A percentile compares a stretch with the other conserved stretches of the same genome.
Conservation (phyloP, 2,329 filamentous ascomycete genomes). For the Ophiostoma angusticollis region DNA sequence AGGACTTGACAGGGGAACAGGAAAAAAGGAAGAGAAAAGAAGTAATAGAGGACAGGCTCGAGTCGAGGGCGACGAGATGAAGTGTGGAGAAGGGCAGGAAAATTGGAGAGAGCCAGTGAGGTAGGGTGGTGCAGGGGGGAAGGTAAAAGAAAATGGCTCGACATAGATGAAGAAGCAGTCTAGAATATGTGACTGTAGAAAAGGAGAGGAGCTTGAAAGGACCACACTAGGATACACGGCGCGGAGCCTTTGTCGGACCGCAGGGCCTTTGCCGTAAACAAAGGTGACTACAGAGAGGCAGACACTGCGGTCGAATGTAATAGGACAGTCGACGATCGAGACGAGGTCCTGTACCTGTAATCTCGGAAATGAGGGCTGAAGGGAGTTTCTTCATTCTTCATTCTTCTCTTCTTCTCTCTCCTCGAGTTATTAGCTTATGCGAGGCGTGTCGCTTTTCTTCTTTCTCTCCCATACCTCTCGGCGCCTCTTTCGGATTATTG, state of each 20-base stretch:
- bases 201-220: too few relatives aligned
- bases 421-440: too few relatives aligned
- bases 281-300: too few relatives aligned
- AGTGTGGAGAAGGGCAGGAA: not conserved
- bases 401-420: not conserved
- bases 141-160: not conserved
- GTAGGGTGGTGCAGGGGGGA: not conserved
- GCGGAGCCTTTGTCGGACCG: constrained; percentile 5
- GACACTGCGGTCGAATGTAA: too few relatives aligned
- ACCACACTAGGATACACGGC: not conserved
- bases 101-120: not conserved
- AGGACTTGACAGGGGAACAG: not conserved
- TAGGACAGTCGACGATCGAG: too few relatives aligned
- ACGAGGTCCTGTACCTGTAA: too few relatives aligned
- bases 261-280: constrained; percentile 2
- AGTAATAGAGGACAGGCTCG: not conserved
- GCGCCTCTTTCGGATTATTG: constrained; percentile 5
- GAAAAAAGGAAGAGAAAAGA: not conserved
- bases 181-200: not conserved
- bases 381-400: not conserved
- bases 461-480: not conserved
- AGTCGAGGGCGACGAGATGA: not conserved
- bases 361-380: not conserved
- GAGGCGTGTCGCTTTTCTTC: too few relatives aligned
- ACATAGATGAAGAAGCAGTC: not conserved